Conservation (phyloP, 2,329 filamentous ascomycete genomes). For the Fusarium robinianum region DNA sequence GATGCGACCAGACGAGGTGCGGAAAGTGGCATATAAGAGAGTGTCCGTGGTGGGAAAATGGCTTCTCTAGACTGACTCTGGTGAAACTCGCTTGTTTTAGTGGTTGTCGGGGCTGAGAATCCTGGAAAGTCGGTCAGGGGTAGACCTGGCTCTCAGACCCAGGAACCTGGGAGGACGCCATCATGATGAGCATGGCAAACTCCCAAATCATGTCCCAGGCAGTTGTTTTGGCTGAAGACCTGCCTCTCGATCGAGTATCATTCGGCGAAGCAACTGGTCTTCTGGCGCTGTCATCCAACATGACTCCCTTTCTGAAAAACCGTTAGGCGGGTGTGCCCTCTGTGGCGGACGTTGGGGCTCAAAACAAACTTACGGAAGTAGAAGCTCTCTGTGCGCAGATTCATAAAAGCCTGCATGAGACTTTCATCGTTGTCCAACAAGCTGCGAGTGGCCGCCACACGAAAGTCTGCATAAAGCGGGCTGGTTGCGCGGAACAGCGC, state of each 20-base stretch:
- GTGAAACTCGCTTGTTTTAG: conserved; percentile 16
- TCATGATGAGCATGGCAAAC: conserved; percentile 4
- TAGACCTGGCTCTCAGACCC: conserved; percentile 17
- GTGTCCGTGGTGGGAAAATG: conserved; percentile 13
- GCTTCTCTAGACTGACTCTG: conserved; percentile 12
- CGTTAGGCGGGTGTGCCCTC: conserved; percentile 10
- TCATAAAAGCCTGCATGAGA: conserved; percentile 34
- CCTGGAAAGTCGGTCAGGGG: conserved; percentile 16
- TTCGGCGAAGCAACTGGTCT: conserved; percentile 35
- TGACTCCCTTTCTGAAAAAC: conserved; percentile 33
- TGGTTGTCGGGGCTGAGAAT: conserved; percentile 19
- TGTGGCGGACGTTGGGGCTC: background rate
- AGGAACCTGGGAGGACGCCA: conserved; percentile 20
- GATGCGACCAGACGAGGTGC: conserved; percentile 14
- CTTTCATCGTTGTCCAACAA: conserved; percentile 32
- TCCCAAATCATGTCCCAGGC: conserved; percentile 6
- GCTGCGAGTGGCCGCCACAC: conserved; percentile 29
- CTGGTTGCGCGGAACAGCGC: conserved; percentile 36
- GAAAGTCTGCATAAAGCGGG: conserved; percentile 36
- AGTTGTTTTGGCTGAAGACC: conserved; percentile 27
- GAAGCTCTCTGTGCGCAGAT: conserved; percentile 37
- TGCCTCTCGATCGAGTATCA: conserved; percentile 37
- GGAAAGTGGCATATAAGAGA: conserved; percentile 16
- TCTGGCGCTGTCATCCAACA: conserved; percentile 34
- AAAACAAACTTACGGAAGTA: conserved; percentile 32